phyloP scores from a whole-genome alignment of 306 rosid genomes.

The Cotoneaster glaucophyllus region DNA sequence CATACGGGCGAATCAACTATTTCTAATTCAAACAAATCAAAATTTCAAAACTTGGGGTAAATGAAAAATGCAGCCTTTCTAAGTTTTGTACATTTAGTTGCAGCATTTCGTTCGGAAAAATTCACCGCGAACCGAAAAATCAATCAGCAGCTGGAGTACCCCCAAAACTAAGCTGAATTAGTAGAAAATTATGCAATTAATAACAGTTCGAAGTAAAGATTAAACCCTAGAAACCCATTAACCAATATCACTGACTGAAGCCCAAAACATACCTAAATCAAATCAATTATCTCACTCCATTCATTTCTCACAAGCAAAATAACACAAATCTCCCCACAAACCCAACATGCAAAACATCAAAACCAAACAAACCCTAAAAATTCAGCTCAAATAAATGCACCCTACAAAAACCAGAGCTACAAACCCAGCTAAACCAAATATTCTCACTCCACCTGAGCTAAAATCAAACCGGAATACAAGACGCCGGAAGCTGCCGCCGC shows the following conservation, averaged over 20 bases:
- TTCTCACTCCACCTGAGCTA: conserved; percentile 18
- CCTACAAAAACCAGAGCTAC: conserved; percentile 5
- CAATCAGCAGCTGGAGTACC: background rate
- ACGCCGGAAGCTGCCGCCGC: background rate
- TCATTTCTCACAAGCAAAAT: background rate
- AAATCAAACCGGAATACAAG: conserved; percentile 12
- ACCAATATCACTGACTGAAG: background rate
- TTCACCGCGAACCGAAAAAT: background rate
- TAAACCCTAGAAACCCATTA: conserved; percentile 15
- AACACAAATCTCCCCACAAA: background rate
- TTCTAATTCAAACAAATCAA: background rate
- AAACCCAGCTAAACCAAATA: background rate
- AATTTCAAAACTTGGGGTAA: background rate
- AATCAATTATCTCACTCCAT: conserved; percentile 14
- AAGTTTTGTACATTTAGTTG: background rate
- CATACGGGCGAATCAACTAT: background rate
- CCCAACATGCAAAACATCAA: conserved; percentile 4
- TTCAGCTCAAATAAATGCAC: background rate
- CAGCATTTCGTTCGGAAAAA: background rate
- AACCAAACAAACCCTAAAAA: conserved; percentile 30
- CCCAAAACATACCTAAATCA: background rate
- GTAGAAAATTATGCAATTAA: background rate
- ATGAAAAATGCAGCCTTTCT: background rate
- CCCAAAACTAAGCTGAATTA: background rate
- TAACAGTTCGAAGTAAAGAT: background rate